Percentiles rank a stretch among this genome's conserved stretches.
These are phyloP conservation scores for Lizonia empirigonia DNA, from an alignment of 2,329 filamentous ascomycete species.

Conservation along the genomic window DNA sequence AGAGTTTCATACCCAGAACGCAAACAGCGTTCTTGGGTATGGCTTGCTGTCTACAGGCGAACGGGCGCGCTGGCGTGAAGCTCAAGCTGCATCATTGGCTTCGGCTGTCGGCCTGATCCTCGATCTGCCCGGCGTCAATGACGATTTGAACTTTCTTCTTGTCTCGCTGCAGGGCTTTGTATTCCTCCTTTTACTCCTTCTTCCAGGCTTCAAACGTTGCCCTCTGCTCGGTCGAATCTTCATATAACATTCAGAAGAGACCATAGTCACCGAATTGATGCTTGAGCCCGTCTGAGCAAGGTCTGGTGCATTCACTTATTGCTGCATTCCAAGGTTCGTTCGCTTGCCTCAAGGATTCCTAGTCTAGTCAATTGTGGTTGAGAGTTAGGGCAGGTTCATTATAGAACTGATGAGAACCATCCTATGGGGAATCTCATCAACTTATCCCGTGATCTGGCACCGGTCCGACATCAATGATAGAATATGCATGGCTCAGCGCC, in stretches of 20 bases:
- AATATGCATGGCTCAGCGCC: conserved; percentile 58
- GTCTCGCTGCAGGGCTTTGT: conserved; percentile 59
- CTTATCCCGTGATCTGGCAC: conserved; percentile 57
- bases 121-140: conserved; percentile 1
- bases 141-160: background rate
- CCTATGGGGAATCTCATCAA: conserved; percentile 47
- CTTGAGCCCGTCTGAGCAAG: conserved; percentile 77
- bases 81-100: background rate
- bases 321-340: conserved; percentile 24
- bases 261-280: conserved; percentile 80
- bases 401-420: conserved; percentile 65
- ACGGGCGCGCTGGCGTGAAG: background rate
- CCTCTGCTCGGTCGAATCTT: conserved; percentile 67
- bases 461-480: conserved; percentile 61
- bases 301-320: conserved; percentile 72
- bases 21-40: conserved; percentile 65
- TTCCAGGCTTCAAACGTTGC: too few species aligned
- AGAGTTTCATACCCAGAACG: conserved; percentile 63
- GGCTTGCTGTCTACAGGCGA: conserved; percentile 21
- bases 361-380: background rate
- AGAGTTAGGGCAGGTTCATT: conserved; percentile 9
- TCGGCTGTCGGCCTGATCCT: too few species aligned
- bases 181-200: too few species aligned
- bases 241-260: conserved; percentile 65
- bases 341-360: conserved; percentile 81